Conservation (phyloP, 768 basidiomycete genomes). For the Pleurotus salmoneostramineus region DNA sequence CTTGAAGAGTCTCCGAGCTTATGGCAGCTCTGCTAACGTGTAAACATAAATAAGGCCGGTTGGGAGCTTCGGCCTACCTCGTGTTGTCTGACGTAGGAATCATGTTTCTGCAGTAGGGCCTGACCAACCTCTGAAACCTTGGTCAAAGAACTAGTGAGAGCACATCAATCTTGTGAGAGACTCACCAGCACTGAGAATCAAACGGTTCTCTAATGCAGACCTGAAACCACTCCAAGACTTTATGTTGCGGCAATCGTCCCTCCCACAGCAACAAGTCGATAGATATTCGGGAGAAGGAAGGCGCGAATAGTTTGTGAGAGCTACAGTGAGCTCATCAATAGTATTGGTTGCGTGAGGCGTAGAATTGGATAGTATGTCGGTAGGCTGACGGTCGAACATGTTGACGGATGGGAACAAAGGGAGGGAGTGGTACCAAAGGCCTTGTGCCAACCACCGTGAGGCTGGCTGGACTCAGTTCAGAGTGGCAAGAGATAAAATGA, state of each 20-base stretch:
- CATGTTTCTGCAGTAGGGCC: slow-evolving; percentile 81
- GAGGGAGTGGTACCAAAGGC: not conserved
- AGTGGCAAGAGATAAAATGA: not conserved
- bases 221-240: slow-evolving; percentile 62
- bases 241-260: slow-evolving; percentile 61
- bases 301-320: slow-evolving; percentile 68
- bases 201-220: slow-evolving; percentile 67
- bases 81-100: slow-evolving; percentile 75
- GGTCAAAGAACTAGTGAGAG: slow-evolving; percentile 1
- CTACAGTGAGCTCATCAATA: slow-evolving; percentile 77
- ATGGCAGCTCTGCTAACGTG: slow-evolving; percentile 15
- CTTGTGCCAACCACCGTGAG: not conserved
- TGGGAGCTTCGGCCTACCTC: slow-evolving; percentile 40
- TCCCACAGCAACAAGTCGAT: slow-evolving; percentile 62
- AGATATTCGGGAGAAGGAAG: slow-evolving; percentile 66
- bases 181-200: slow-evolving; percentile 86
- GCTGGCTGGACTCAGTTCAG: not conserved
- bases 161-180: not conserved
- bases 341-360: slow-evolving; percentile 53
- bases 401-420: not conserved
- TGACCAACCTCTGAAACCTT: slow-evolving; percentile 77
- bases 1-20: slow-evolving; percentile 23
- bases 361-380: slow-evolving; percentile 35
- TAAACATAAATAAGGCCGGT: slow-evolving; percentile 9
- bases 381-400: slow-evolving; percentile 4